Evolutionary conservation across 345 rosid genomes (phyloP), one percentile per base, ranked within the genome.

Genomic region (Rhizophora apiculata): DNA sequence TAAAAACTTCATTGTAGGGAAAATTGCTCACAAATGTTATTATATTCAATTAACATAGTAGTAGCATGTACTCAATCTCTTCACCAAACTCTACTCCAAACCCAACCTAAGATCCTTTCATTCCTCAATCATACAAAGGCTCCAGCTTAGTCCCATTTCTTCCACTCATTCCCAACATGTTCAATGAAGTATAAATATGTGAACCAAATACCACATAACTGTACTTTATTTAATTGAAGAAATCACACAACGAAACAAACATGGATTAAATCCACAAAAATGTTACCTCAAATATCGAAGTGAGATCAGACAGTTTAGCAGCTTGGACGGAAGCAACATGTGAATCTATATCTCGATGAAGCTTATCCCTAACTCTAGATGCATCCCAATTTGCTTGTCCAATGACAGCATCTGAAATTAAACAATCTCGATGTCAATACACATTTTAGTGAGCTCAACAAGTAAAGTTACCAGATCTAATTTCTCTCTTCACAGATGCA

Each of bases 301-400:
- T 86, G 70, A 90, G 81, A 75, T 96, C 99, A 65, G 90, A 80
- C 69, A 96, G 84, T 81, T 92, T 90, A 46, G 88, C 85, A 72
- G 84, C 80, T 64, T 89, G 92, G 68, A 96, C 91, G 48, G 89
- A 80, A 73, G 87, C 86, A 80, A 92, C 75, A 77, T 92, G 96
- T 4, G 85, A 91, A 77, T 96, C 96, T 37, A 96, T 79, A 73
- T 92, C 99, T 70, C 88, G 98, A 69, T 65, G 75, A 80, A 92
- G 89, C 77, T 89, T 90, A 65, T 92, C 98, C 71, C 83, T 80
- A 30, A 60, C 82, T 85, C 87, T 96, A 70, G 89, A 81, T 49
- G 89, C 77, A 82, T 92, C 97, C 99, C 99, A 96, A 8, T 85
- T 85, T 77, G 99, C 97, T 89, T 82, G 89, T 78, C 81, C 86